Evolutionary conservation across 495 filamentous ascomycete genomes (phyloP).

Genomic region (Aspergillus affinis): DNA sequence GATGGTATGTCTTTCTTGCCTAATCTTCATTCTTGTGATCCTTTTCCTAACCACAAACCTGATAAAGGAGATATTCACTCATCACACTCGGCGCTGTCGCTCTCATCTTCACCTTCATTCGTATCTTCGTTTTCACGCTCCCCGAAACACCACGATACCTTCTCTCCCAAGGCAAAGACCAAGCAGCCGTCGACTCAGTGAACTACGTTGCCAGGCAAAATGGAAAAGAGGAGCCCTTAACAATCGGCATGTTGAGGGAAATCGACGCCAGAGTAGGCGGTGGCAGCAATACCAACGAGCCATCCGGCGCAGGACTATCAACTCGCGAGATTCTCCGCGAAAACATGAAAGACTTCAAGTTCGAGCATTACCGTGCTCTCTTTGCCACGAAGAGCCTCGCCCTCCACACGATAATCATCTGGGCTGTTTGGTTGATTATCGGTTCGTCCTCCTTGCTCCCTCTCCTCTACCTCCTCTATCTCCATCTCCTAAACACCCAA

Average conservation of each 20-base stretch:
- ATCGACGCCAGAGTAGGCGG: constrained; percentile 27
- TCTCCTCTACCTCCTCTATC: neutral
- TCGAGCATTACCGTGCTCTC: constrained; percentile 26
- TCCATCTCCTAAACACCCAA: too few relatives aligned
- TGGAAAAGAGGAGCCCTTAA: constrained; percentile 28
- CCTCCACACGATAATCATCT: constrained; percentile 26
- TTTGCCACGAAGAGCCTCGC: constrained; percentile 27
- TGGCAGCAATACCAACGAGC: neutral
- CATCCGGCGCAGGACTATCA: constrained; percentile 13
- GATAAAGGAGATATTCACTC: constrained; percentile 30
- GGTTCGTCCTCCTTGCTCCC: constrained; percentile 16
- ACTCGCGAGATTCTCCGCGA: constrained; percentile 27
- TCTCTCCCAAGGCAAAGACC: constrained; percentile 32
- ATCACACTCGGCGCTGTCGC: constrained; percentile 32
- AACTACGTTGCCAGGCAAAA: constrained; percentile 33
- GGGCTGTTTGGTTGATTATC: constrained; percentile 33
- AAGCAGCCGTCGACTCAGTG: constrained; percentile 31
- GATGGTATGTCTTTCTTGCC: constrained; percentile 23
- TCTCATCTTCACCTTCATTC: constrained; percentile 31
- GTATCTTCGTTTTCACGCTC: constrained; percentile 33
- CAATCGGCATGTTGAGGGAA: constrained; percentile 29
- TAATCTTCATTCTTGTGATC: too few relatives aligned
- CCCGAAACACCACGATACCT: constrained; percentile 35
- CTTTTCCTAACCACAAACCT: neutral
- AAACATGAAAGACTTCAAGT: constrained; percentile 31